phyloP scores from a whole-genome alignment of 108 stramenopile species.

The Nitzschia sp. region DNA sequence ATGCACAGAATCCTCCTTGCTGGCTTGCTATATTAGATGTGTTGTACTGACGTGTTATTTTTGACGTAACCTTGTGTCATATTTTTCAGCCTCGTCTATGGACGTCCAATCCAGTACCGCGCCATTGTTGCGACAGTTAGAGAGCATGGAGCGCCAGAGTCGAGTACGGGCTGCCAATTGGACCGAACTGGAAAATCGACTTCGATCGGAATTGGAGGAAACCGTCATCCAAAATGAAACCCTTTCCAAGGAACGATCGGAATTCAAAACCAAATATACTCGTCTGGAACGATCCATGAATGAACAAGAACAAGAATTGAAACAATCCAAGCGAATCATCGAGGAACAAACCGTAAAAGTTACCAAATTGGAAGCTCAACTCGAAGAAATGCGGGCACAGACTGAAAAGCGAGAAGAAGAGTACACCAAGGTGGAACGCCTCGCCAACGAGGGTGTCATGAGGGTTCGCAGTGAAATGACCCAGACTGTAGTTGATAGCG shows the following conservation, averaged over 20 bases:
- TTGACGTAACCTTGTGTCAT: background rate
- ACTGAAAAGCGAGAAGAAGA: constrained; percentile 51
- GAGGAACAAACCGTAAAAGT: constrained; percentile 51
- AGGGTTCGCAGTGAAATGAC: constrained; percentile 76
- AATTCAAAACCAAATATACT: constrained; percentile 54
- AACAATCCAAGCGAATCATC: constrained; percentile 31
- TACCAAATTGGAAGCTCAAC: constrained; percentile 32
- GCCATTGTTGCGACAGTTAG: constrained; percentile 77
- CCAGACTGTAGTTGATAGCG: constrained; percentile 71
- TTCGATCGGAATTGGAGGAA: constrained; percentile 78
- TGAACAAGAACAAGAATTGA: constrained; percentile 56
- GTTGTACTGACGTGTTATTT: background rate
- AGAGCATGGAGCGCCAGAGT: constrained; percentile 77
- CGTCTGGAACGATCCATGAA: constrained; percentile 48
- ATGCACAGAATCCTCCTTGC: background rate
- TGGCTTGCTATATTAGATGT: background rate
- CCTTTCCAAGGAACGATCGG: constrained; percentile 61
- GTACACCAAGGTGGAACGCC: constrained; percentile 49
- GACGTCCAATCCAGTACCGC: constrained; percentile 83
- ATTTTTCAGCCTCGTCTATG: constrained; percentile 65
- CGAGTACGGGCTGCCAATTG: constrained; percentile 65
- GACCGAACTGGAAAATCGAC: constrained; percentile 70
- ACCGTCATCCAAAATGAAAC: constrained; percentile 62
- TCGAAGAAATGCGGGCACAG: constrained; percentile 46
- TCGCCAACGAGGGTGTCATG: constrained; percentile 69